Base-by-base conservation (phyloP, 2,329 filamentous ascomycete genomes). In the Graphium sp. region DNA sequence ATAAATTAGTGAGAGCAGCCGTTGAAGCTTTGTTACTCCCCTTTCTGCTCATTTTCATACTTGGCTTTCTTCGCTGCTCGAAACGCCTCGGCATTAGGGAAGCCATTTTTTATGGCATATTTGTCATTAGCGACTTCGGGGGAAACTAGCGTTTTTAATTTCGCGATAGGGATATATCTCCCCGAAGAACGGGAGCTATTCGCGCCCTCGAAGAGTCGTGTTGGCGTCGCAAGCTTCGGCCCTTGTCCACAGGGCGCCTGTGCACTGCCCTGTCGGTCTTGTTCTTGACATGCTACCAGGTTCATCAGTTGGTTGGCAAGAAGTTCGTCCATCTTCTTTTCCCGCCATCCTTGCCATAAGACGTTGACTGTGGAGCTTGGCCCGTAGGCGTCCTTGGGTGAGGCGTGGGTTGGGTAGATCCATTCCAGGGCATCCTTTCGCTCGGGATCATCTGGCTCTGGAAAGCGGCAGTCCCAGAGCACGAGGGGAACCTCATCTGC, bases 401-500 rank as follows among this genome's bases (percentile, higher is more conserved):
- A 31, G 24, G 26, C 29, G 18, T 22, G 15, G 24, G 24, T 31
- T 4, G 35, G 29, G 49, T 84, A 80, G 0, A 84, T 50, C 87
- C 89, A 98, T 12, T 73, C 48, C 32, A 94, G 46, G 0, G 64
- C 60, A 46, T 89, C 74, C 22, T 40, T 56, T 45, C 38, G 44
- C 2, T 47, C 45, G 26, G 53, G 49, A 10, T 46, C 41, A 22
- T 36, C 37, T 34, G 32, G 40, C 32, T 32, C 60, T 44, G 24
- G 82, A 50, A 94, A 98, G 19, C 91, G 63, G 52, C 87, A 95
- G 53, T 95, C 83, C 87, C 87, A 95, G 5, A 98, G 67, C 11
- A 95, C 89, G 7, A 98, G 66, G 3, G 89, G 87, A 16, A 74
- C 69, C 47, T 95, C 87, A 28, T 76, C 74, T 1, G 89, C 89